phyloP scores from a whole-genome alignment of 2,329 filamentous ascomycete genomes.

The Trichoderma sp. region DNA sequence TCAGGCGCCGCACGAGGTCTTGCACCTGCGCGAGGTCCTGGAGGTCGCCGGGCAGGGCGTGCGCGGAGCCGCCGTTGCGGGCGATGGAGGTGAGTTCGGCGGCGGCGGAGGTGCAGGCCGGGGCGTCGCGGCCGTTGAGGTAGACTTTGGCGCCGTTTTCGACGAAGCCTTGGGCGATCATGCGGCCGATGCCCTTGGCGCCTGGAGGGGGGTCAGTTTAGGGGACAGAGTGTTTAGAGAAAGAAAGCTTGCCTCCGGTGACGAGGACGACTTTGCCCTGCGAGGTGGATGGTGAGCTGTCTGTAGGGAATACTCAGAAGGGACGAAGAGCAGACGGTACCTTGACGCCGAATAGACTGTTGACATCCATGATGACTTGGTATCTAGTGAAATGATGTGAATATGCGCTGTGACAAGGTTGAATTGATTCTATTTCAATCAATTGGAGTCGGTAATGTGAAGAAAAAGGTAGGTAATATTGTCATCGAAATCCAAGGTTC shows the following conservation, averaged over 20 bases:
- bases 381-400: not conserved
- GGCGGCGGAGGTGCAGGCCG: constrained; percentile 60
- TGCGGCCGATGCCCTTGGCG: constrained; percentile 66
- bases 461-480: not conserved
- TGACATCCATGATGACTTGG: constrained; percentile 7
- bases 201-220: constrained; percentile 37
- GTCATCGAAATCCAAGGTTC: not conserved
- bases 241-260: constrained; percentile 49
- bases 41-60: constrained; percentile 66
- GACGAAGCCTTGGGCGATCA: constrained; percentile 70
- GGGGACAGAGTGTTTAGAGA: not conserved
- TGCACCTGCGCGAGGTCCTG: constrained; percentile 62
- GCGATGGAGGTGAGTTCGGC: constrained; percentile 57
- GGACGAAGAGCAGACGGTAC: not conserved
- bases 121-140: constrained; percentile 65
- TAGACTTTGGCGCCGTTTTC: constrained; percentile 66
- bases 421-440: not conserved
- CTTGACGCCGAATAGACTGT: constrained; percentile 17
- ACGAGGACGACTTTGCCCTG: constrained; percentile 63
- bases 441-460: not conserved
- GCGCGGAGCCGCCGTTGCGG: constrained; percentile 50
- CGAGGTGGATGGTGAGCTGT: constrained; percentile 19
- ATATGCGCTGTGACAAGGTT: not conserved
- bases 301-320: not conserved
- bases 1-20: constrained; percentile 56